These are phyloP conservation scores for Castanopsis chinensis DNA, from an alignment of 306 rosid species.

Conservation along the genomic window DNA sequence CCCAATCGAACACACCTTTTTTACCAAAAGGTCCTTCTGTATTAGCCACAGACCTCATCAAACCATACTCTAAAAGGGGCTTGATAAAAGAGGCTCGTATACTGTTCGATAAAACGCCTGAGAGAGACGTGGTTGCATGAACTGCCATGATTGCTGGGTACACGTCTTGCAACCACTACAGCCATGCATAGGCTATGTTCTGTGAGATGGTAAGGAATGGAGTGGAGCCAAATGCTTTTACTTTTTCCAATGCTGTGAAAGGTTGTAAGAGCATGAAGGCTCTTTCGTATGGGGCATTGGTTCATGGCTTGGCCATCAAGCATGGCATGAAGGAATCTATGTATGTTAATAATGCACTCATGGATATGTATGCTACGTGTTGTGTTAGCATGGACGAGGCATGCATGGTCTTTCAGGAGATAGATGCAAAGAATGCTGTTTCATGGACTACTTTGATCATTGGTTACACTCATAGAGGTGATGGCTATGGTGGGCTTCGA, in stretches of 20 bases:
- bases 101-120: constrained; percentile 70
- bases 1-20: constrained; percentile 33
- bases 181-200: constrained; percentile 50
- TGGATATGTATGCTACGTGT: constrained; percentile 67
- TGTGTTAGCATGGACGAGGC: constrained; percentile 56
- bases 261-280: constrained; percentile 62
- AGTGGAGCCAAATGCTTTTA: constrained; percentile 51
- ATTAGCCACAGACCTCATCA: constrained; percentile 51
- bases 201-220: constrained; percentile 50
- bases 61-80: constrained; percentile 39
- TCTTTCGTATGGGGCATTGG: constrained; percentile 45
- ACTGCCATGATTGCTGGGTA: constrained; percentile 69
- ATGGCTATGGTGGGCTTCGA: constrained; percentile 52
- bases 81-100: constrained; percentile 43
- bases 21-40: constrained; percentile 27
- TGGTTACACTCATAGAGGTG: constrained; percentile 69
- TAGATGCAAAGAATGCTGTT: constrained; percentile 46
- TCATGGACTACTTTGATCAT: constrained; percentile 76
- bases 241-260: constrained; percentile 63
- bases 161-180: constrained; percentile 43
- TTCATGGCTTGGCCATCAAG: constrained; percentile 55
- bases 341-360: constrained; percentile 64
- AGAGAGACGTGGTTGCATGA: constrained; percentile 60
- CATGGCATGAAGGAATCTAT: constrained; percentile 47
- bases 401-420: constrained; percentile 47